A percentile compares a stretch with the other conserved stretches of the same genome.
Conservation (phyloP, 495 filamentous ascomycete species). For the Tuber magnatum region DNA sequence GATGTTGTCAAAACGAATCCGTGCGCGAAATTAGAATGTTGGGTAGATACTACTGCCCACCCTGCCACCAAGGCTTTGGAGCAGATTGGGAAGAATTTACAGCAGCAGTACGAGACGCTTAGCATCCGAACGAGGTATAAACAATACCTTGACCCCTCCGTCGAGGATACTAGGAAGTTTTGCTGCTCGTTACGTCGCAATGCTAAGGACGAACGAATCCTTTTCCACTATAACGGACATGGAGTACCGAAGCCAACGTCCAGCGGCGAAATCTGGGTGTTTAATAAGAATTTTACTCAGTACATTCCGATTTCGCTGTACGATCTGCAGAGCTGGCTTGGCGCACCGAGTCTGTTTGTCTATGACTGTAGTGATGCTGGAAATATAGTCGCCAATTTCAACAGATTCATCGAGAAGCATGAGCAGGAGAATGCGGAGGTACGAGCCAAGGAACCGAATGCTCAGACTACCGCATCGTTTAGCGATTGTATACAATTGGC, state of each 20-base stretch:
- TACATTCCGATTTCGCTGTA: slow-evolving; percentile 97
- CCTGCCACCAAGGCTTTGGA: slow-evolving; percentile 80
- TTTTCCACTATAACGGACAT: slow-evolving; percentile 98
- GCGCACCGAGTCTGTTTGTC: slow-evolving; percentile 89
- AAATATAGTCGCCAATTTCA: slow-evolving; percentile 89
- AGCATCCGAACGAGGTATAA: slow-evolving; percentile 93
- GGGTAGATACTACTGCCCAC: slow-evolving; percentile 82
- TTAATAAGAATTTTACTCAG: slow-evolving; percentile 97
- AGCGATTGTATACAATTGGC: slow-evolving; percentile 84
- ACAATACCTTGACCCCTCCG: slow-evolving; percentile 89
- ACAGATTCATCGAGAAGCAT: slow-evolving; percentile 88
- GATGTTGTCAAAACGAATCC: slow-evolving; percentile 74
- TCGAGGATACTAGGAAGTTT: slow-evolving; percentile 94
- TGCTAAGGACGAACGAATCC: slow-evolving; percentile 87
- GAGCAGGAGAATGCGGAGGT: slow-evolving; percentile 73
- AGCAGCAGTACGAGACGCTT: slow-evolving; percentile 89
- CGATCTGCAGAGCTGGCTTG: slow-evolving; percentile 92
- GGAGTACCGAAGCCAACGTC: slow-evolving; percentile 94
- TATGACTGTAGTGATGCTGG: slow-evolving; percentile 96
- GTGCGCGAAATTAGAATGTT: slow-evolving; percentile 87
- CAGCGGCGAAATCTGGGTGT: slow-evolving; percentile 98
- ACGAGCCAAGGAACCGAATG: slow-evolving; percentile 62
- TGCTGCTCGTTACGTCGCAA: slow-evolving; percentile 79
- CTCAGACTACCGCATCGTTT: slow-evolving; percentile 59
- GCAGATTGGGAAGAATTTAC: slow-evolving; percentile 88